These are phyloP conservation scores for Gamsiella multidivaricata DNA, from an alignment of 192 early-diverging fungal species.

Conservation along the genomic window DNA sequence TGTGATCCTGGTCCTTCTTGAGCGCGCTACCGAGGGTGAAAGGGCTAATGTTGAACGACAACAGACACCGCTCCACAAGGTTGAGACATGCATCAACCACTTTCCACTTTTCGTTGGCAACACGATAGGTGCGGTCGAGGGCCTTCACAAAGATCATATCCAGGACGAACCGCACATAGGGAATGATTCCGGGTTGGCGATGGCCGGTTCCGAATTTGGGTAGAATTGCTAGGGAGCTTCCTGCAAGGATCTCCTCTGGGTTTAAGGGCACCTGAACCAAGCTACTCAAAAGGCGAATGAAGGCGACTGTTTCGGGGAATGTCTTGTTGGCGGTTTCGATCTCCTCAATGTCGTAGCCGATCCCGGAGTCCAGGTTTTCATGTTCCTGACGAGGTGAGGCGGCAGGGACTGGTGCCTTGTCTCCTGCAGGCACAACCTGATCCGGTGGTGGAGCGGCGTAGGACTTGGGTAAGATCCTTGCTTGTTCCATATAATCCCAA, in stretches of 20 bases:
- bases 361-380: constrained; percentile 56
- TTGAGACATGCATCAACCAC: constrained; percentile 78
- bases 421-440: constrained; percentile 28
- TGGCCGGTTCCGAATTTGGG: constrained; percentile 71
- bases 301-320: constrained; percentile 90
- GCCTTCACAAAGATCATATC: constrained; percentile 89
- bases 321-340: constrained; percentile 79
- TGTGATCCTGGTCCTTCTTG: constrained; percentile 32
- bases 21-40: constrained; percentile 19
- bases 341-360: constrained; percentile 85
- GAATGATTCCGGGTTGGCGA: constrained; percentile 78
- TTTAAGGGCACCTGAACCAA: constrained; percentile 73
- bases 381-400: constrained; percentile 14
- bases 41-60: constrained; percentile 75
- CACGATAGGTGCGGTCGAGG: constrained; percentile 71
- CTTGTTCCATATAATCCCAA: constrained; percentile 84
- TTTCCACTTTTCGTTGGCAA: constrained; percentile 80
- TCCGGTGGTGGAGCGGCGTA: constrained; percentile 45
- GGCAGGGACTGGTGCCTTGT: constrained; percentile 17
- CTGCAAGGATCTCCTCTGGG: constrained; percentile 50
- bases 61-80: constrained; percentile 83
- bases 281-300: constrained; percentile 76
- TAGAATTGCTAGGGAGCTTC: constrained; percentile 63
- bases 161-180: constrained; percentile 86
- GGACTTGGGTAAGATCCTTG: constrained; percentile 39